A percentile compares a stretch with the other conserved stretches of the same genome.
phyloP scores from a whole-genome alignment of 2,329 filamentous ascomycete species.

The Samsoniella hepiali region DNA sequence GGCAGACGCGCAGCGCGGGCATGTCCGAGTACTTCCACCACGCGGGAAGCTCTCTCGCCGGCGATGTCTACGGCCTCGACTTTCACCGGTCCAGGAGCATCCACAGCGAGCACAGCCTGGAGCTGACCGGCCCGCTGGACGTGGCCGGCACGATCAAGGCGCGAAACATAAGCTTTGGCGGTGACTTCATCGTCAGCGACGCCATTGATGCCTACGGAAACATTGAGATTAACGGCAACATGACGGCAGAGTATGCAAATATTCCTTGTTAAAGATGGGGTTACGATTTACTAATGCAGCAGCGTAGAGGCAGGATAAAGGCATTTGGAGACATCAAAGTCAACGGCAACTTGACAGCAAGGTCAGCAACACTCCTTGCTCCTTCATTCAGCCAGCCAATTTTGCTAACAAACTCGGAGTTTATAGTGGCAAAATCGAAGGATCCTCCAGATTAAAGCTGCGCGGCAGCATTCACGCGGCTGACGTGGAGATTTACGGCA shows the following conservation, averaged over 20 bases:
- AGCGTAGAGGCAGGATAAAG: conserved; percentile 41
- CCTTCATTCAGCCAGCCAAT: background rate
- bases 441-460: conserved; percentile 45
- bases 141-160: conserved; percentile 46
- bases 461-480: conserved; percentile 41
- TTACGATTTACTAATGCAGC: conserved; percentile 1
- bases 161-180: conserved; percentile 42
- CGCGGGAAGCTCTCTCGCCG: conserved; percentile 25
- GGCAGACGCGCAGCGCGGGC: background rate
- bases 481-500: conserved; percentile 47
- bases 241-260: conserved; percentile 39
- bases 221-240: conserved; percentile 40
- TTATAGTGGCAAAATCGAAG: conserved; percentile 43
- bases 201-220: conserved; percentile 46
- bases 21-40: conserved; percentile 14
- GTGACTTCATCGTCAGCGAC: conserved; percentile 43
- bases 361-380: conserved; percentile 27
- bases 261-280: background rate
- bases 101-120: conserved; percentile 40
- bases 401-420: background rate
- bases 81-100: conserved; percentile 38
- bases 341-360: conserved; percentile 37
- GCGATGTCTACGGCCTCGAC: conserved; percentile 22
- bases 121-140: conserved; percentile 44
- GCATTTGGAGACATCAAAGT: conserved; percentile 46